Evolutionary conservation across 164 flowering plant genomes (phyloP).

Genomic region (Vitis amurensis): DNA sequence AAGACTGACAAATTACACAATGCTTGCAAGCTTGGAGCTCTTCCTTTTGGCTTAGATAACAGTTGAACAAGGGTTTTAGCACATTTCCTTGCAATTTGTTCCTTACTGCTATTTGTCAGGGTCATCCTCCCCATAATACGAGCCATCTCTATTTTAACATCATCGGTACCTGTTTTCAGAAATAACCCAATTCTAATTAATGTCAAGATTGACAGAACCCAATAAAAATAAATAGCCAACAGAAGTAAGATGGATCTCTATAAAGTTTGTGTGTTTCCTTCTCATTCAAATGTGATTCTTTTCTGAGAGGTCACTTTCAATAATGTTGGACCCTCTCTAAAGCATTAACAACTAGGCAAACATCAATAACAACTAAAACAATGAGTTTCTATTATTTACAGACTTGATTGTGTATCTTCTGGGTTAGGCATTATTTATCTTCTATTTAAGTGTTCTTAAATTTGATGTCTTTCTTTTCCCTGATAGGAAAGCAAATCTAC

Average conservation of each 20-base stretch:
- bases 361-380: too few species aligned
- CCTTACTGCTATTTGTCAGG: slow-evolving; percentile 50
- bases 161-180: slow-evolving; percentile 43
- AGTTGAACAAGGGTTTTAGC: slow-evolving; percentile 44
- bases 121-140: slow-evolving; percentile 51
- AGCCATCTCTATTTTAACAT: slow-evolving; percentile 53
- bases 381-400: too few species aligned
- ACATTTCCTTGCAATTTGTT: slow-evolving; percentile 49
- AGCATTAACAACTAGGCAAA: too few species aligned
- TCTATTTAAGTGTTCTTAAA: too few species aligned
- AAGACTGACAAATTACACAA: slow-evolving; percentile 47
- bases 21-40: slow-evolving; percentile 47
- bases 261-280: background rate
- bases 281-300: background rate
- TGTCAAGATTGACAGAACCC: background rate
- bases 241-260: background rate
- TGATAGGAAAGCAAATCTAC: too few species aligned
- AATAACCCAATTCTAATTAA: background rate
- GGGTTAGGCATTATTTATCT: too few species aligned
- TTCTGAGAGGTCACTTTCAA: too few species aligned
- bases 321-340: too few species aligned
- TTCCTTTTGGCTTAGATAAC: slow-evolving; percentile 43
- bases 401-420: too few species aligned
- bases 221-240: background rate
- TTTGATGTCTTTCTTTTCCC: too few species aligned